Conservation (phyloP, 2,329 filamentous ascomycete genomes). For the Rutstroemia sp. region DNA sequence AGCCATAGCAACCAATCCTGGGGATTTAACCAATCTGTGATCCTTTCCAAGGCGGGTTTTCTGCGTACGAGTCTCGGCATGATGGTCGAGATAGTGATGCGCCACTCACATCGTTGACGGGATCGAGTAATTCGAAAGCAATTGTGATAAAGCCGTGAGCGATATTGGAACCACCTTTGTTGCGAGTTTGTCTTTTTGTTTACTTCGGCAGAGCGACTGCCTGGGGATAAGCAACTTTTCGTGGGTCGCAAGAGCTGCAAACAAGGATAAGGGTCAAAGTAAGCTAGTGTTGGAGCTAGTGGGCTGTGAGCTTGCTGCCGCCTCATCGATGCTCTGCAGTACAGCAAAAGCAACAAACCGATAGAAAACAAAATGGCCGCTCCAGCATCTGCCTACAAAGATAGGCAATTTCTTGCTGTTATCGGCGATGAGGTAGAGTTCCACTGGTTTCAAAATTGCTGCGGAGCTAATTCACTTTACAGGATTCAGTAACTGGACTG, state of each 20-base stretch:
- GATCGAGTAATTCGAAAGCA: not conserved
- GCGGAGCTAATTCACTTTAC: constrained; percentile 19
- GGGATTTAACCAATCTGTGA: constrained; percentile 74
- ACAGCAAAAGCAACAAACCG: constrained; percentile 7
- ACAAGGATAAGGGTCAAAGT: constrained; percentile 3
- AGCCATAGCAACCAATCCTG: constrained; percentile 87
- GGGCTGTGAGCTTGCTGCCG: constrained; percentile 5
- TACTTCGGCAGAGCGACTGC: not conserved
- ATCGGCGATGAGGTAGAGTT: constrained; percentile 83
- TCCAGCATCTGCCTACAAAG: constrained; percentile 56
- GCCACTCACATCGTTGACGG: constrained; percentile 1
- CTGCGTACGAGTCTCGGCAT: constrained; percentile 80
- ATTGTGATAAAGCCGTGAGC: not conserved
- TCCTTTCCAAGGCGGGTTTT: constrained; percentile 70
- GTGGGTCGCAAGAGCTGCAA: constrained; percentile 6
- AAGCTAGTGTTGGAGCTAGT: constrained; percentile 2
- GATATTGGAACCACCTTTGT: not conserved
- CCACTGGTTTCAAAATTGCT: not conserved
- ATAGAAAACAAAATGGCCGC: constrained; percentile 44
- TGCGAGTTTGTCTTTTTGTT: constrained; percentile 3
- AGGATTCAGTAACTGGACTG: constrained; percentile 95
- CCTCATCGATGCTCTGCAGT: not conserved
- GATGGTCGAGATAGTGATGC: constrained; percentile 8
- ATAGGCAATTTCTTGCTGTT: constrained; percentile 92
- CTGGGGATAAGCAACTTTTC: not conserved